Conservation (phyloP, 2,329 filamentous ascomycete genomes). For the Sordariomycetes sp. region DNA sequence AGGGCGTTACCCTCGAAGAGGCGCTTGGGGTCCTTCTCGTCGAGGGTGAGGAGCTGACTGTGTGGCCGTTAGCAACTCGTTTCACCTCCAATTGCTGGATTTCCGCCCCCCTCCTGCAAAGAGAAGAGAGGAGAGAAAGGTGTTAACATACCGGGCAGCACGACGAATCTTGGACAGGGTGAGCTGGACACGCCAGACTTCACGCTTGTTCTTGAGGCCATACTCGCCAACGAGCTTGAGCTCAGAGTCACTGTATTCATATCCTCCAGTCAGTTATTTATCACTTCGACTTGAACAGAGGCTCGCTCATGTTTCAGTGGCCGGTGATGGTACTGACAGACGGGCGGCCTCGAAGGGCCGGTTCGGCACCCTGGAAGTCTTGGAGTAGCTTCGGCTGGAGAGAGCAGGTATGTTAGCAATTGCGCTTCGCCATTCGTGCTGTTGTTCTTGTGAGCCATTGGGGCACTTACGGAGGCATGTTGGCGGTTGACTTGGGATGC, state of each 20-base stretch:
- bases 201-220: constrained; percentile 99
- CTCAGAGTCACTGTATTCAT: constrained; percentile 79
- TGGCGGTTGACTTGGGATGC: constrained; percentile 17
- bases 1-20: constrained; percentile 99
- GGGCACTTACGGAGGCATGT: constrained; percentile 31
- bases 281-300: constrained; percentile 92
- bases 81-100: background rate
- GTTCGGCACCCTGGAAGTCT: constrained; percentile 98
- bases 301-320: constrained; percentile 96
- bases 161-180: constrained; percentile 99
- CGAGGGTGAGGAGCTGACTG: constrained; percentile 98
- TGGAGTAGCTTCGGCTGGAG: constrained; percentile 58
- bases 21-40: constrained; percentile 99
- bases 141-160: constrained; percentile 81
- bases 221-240: constrained; percentile 99
- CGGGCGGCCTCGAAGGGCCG: constrained; percentile 99
- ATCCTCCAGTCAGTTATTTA: constrained; percentile 50
- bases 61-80: constrained; percentile 3
- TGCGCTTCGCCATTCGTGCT: background rate
- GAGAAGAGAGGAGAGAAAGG: background rate
- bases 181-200: constrained; percentile 99
- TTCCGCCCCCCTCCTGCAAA: background rate
- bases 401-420: constrained; percentile 8
- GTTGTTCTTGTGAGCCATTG: background rate
- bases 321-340: constrained; percentile 86